Evolutionary conservation across 305 asterid genomes (phyloP), one percentile per base, ranked within the genome.

Genomic region (Fraxinus xanthoxyloides): DNA sequence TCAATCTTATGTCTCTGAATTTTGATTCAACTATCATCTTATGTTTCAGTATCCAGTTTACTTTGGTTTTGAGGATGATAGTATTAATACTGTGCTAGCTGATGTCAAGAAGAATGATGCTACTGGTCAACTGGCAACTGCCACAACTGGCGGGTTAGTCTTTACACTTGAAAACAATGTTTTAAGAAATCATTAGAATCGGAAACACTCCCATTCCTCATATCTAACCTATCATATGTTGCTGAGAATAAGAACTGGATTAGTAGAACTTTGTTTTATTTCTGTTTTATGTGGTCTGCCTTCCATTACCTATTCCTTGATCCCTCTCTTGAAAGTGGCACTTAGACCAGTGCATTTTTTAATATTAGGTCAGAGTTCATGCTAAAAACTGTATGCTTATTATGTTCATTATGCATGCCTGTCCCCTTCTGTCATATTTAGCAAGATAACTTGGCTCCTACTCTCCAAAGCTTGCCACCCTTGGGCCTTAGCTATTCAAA

Each of bases 111-210:
- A 84, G 84, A 89, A 84, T 83, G 92, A 89, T 79, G 89, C 88
- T 24, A 70, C 76, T 77, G 92, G 92, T 77, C 99, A 94, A 86
- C 94, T 92, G 72, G 99, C 98, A 13, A 94, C 98, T 85, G 98
- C 99, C 48, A 93, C 98, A 65, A 96, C 99, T 80, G 99, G 99
- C 85, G 99, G 99, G 99, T 63, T 85, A 92, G 98, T 94, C 88
- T 76, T 77, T 88, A 3, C n/a, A 83, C 81, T 51, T 72, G 8
- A 82, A 73, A 9, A 28, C 19, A 75, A 13, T 67, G 32, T 32
- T 31, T 30, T 17, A 17, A 70, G 40, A 15, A 17, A 15, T 31
- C 46, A 32, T 32, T 70, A 70, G 46, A 72, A 32, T 72, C 2
- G 7, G 24, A 72, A 72, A 72, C 76, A 38, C 80, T 51, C 21